Evolutionary conservation across 2,329 filamentous ascomycete species (phyloP).

Genomic region (Fonsecaea pugnacius): DNA sequence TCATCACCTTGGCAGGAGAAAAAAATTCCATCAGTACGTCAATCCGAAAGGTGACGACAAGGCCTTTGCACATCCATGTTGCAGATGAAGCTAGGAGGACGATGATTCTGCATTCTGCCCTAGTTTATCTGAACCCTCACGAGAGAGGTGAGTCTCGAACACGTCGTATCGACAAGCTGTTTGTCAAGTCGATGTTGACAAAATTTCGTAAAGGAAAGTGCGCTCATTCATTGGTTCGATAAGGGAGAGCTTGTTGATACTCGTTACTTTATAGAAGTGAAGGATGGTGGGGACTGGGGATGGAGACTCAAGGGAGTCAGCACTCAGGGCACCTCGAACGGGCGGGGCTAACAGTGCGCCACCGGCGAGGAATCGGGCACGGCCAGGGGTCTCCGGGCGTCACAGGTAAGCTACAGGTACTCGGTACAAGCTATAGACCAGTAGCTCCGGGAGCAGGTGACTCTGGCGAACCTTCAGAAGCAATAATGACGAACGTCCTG

Average conservation of each 20-base stretch:
- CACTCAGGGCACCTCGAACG: neutral
- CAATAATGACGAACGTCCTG: neutral
- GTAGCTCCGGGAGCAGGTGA: neutral
- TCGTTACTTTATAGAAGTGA: neutral
- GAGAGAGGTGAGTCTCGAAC: neutral
- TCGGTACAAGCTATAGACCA: no score
- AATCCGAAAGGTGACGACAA: conserved; percentile 8
- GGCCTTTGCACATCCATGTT: conserved; percentile 8
- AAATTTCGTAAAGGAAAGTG: conserved; percentile 21
- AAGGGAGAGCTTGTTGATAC: conserved; percentile 22
- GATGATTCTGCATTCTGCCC: neutral
- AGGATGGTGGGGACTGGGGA: conserved; percentile 6
- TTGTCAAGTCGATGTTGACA: conserved; percentile 18
- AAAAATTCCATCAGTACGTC: conserved; percentile 7
- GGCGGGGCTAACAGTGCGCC: neutral
- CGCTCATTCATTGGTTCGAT: conserved; percentile 31
- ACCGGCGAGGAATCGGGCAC: neutral
- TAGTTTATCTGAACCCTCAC: conserved; percentile 11
- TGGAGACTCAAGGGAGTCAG: no score
- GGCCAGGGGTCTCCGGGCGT: neutral
- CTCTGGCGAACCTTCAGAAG: neutral
- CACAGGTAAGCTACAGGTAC: neutral
- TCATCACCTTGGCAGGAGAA: conserved; percentile 1
- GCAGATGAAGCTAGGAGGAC: conserved; percentile 13
- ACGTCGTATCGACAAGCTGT: conserved; percentile 15